Percentiles rank a stretch among this genome's conserved stretches.
Conservation (phyloP, 306 rosid genomes). For the Malus fusca region DNA sequence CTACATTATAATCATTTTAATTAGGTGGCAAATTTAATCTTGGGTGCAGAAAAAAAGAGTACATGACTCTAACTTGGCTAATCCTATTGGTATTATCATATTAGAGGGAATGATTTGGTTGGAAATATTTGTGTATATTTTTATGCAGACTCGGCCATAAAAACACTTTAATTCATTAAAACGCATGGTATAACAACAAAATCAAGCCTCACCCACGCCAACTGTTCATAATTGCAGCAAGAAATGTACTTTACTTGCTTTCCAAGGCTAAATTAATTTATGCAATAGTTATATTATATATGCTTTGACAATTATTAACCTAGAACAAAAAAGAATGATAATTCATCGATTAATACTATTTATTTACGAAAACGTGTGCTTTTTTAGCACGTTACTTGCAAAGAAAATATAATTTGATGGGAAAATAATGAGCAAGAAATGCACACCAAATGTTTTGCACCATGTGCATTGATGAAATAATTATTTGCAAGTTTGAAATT, state of each 20-base stretch:
- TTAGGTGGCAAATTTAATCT: neutral
- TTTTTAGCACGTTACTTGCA: neutral
- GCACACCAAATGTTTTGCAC: neutral
- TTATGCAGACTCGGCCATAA: neutral
- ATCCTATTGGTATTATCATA: too few relatives aligned
- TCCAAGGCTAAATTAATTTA: neutral
- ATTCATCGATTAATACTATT: neutral
- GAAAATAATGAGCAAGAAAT: neutral
- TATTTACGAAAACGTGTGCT: neutral
- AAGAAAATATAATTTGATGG: neutral
- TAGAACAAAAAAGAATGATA: neutral
- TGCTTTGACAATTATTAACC: neutral
- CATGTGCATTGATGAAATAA: neutral
- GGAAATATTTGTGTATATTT: neutral
- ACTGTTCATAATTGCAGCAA: conserved; percentile 8
- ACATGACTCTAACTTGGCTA: too few relatives aligned
- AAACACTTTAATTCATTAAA: neutral
- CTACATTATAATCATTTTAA: too few relatives aligned
- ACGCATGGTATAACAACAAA: neutral
- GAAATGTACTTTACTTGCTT: conserved; percentile 9
- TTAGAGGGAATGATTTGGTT: neutral
- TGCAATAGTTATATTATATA: neutral
- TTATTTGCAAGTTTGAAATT: neutral
- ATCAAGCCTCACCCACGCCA: neutral
- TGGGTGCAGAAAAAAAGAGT: neutral